Base-by-base conservation (phyloP, 2,329 filamentous ascomycete genomes). In the Penicillium sp. region DNA sequence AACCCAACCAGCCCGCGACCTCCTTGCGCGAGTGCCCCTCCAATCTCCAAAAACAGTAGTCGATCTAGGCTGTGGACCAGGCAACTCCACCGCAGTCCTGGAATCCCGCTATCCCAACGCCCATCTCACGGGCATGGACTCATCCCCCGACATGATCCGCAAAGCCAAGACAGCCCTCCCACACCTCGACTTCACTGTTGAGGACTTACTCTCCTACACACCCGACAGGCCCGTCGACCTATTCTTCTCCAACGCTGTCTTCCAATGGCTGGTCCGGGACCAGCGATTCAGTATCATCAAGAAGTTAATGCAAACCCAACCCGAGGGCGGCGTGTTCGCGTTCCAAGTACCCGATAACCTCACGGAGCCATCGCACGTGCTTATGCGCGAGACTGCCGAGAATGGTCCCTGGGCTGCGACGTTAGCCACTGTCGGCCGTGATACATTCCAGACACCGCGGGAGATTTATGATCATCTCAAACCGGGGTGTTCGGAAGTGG, bases 1-100 rank as follows among this genome's bases (percentile, higher is more conserved):
- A 58, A 86, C 83, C 0, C 79, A 81, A 2, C 78, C 84, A 6
- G 78, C 81, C 0, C 75, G 78, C 43, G 85, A 88, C 61, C 79
- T 87, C 0, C 71, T 87, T 8, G 63, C 79, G 5, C 82, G 79
- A 35, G 69, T 86, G 2, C 74, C 76, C 0, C 73, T 82, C 1
- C 63, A 73, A 14, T 56, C 67, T 0, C 73, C 82, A n/a, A 67
- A 73, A 10, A 73, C 69, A 31, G 80, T 87, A 64, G 75, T 85
- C 64, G 85, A 88, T 60, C 75, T 88, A 1, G 85, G 85, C 64
- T 88, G 85, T 69, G 85, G 85, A 0, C 85, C 85, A 0, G 85
- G 82, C 5, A 87, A 86, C 73, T 85, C 82, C 2, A 87, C 85
- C 0, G 70, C 73, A 0, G 79, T 82, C 1, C 76, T 88, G 1